These are phyloP conservation scores for Fusarium compactum DNA, from an alignment of 2,329 filamentous ascomycete species.

Conservation along the genomic window DNA sequence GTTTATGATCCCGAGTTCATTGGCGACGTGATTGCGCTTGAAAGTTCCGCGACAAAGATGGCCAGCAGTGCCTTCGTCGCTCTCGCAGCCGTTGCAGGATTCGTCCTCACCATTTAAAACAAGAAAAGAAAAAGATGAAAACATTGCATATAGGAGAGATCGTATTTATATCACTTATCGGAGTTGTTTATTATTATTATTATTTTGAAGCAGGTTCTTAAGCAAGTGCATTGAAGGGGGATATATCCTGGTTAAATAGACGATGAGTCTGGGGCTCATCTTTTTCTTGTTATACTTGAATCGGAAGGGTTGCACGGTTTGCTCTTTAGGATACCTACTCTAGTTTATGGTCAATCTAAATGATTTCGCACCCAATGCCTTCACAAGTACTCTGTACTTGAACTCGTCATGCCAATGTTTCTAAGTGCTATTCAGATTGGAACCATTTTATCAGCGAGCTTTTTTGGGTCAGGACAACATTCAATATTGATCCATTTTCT, in stretches of 20 bases:
- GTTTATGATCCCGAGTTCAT: constrained; percentile 49
- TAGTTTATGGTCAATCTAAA: constrained; percentile 30
- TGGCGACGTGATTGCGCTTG: constrained; percentile 44
- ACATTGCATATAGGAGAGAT: constrained; percentile 9
- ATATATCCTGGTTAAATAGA: constrained; percentile 27
- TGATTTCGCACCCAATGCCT: constrained; percentile 19
- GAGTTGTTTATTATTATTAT: constrained; percentile 41
- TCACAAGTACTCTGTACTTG: neutral
- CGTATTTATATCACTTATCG: constrained; percentile 9
- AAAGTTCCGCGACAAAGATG: constrained; percentile 40
- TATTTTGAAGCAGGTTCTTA: constrained; percentile 26
- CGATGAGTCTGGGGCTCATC: constrained; percentile 18
- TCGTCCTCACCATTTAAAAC: constrained; percentile 37
- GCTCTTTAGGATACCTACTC: constrained; percentile 28
- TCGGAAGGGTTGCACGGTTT: constrained; percentile 11
- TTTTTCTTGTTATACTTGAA: constrained; percentile 19
- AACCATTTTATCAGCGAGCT: no score
- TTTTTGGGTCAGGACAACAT: neutral
- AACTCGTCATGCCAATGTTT: neutral
- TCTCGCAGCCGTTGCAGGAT: constrained; percentile 34
- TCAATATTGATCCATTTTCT: neutral
- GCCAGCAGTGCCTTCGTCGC: constrained; percentile 31
- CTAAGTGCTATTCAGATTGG: neutral
- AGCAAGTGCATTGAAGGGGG: constrained; percentile 27
- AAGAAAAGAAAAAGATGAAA: neutral